Evolutionary conservation across 768 basidiomycete species (phyloP), one percentile per base, ranked within the genome.

Genomic region (Imleria badia): DNA sequence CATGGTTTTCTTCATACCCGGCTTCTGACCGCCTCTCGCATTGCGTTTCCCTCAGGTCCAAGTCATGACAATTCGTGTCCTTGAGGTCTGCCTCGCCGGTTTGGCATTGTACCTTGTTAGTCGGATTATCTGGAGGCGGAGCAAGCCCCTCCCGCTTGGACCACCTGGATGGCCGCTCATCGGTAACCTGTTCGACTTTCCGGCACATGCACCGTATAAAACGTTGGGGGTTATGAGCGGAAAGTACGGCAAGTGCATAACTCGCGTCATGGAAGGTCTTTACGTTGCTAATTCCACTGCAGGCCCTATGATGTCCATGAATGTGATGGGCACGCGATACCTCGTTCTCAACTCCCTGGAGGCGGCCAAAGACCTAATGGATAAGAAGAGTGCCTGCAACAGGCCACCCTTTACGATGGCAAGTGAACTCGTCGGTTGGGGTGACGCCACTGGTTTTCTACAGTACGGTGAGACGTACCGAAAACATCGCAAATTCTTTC

Each of bases 151-250:
- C 20, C 62, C 55, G 5, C 63, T 54, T 12, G 59, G 62, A 3
- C 62, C 62, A 0, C 13, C 34, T 14, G 59, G 55, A 23, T 55
- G 52, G 42, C 81, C 75, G 6, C 31, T 84, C 7, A 67, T 84
- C 40, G 83, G 83, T 30, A 84, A 83, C 57, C 60, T 81, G 8
- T 63, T 82, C n/a, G 81, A 84, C 54, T 77, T 84, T 74, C 82
- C 82, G 26, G 67, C 68, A 14, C 69, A 75, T 36, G 68, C 73
- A 43, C 77, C 79, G 52, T 83, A 81, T 79, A 52, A 78, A 17
- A 79, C 77, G 0, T 81, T 81, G 52, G 73, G 75, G 6, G 68
- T 71, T 30, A 38, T 61, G 55, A 31, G 34, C 35, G 71, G 79
- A 56, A 67, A 67, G 64, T 84, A 76, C 57, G 84, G 84, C 77